Conservation (phyloP, 164 flowering plant genomes). For the Chloranthus sessilifolius region DNA sequence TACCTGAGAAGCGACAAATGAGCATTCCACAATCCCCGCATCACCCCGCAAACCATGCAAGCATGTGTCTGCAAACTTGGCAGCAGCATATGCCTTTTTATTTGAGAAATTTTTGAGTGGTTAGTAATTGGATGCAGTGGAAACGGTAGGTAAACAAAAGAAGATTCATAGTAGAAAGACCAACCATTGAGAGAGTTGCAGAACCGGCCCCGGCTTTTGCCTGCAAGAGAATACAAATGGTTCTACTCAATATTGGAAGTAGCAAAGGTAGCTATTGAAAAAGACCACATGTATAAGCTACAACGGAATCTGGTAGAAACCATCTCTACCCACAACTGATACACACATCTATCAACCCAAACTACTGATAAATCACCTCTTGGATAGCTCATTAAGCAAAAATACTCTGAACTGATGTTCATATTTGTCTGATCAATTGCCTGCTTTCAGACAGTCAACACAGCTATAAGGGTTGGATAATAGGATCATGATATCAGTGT, state of each 20-base stretch:
- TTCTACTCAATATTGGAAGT: neutral
- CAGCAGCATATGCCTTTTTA: constrained; percentile 80
- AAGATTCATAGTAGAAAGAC: too few relatives aligned
- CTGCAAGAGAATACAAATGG: constrained; percentile 64
- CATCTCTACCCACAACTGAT: too few relatives aligned
- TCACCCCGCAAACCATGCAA: constrained; percentile 86
- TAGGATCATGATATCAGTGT: too few relatives aligned
- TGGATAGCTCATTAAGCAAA: too few relatives aligned
- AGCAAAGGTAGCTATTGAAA: neutral
- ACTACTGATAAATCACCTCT: too few relatives aligned
- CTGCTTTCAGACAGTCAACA: too few relatives aligned
- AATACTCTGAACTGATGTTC: too few relatives aligned
- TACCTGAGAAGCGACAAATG: constrained; percentile 84
- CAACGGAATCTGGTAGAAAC: too few relatives aligned
- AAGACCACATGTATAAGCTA: too few relatives aligned
- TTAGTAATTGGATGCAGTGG: neutral
- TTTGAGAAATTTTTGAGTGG: neutral
- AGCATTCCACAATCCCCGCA: constrained; percentile 69
- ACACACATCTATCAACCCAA: too few relatives aligned
- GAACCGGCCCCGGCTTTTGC: constrained; percentile 98
- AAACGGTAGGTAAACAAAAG: neutral
- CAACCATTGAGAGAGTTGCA: constrained; percentile 94
- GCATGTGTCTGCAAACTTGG: constrained; percentile 91
- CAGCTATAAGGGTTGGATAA: too few relatives aligned
- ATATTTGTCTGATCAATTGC: too few relatives aligned